phyloP scores from a whole-genome alignment of 2,329 filamentous ascomycete genomes.

The Aureobasidium melanogenum region DNA sequence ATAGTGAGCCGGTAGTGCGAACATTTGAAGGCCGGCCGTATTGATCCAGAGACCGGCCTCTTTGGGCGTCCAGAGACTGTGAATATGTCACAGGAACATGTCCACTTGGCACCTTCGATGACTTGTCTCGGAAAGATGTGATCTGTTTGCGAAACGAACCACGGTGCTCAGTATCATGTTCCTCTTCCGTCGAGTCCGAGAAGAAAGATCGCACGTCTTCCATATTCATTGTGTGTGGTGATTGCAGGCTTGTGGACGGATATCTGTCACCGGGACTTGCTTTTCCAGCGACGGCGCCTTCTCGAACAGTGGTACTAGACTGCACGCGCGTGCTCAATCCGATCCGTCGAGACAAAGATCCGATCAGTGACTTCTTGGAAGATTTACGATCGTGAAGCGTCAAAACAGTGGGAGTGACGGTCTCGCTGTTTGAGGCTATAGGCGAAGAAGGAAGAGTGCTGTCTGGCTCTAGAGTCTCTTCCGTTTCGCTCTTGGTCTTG shows the following conservation, averaged over 20 bases:
- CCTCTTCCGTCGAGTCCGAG: constrained; percentile 31
- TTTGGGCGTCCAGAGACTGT: constrained; percentile 16
- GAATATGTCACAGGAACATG: constrained; percentile 15
- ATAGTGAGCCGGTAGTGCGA: neutral
- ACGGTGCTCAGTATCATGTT: constrained; percentile 16
- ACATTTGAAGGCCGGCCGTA: constrained; percentile 22
- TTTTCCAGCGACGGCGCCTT: constrained; percentile 2
- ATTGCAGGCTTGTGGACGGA: constrained; percentile 37
- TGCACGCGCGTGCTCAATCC: constrained; percentile 17
- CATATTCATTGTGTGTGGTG: constrained; percentile 31
- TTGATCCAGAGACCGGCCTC: constrained; percentile 19
- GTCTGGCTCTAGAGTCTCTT: constrained; percentile 4
- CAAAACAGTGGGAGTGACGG: constrained; percentile 14
- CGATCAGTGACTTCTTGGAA: constrained; percentile 28
- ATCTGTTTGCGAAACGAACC: constrained; percentile 28
- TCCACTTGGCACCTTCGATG: constrained; percentile 15
- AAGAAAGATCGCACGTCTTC: constrained; percentile 36
- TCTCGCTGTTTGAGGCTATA: constrained; percentile 3
- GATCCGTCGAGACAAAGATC: constrained; percentile 27
- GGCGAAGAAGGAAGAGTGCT: constrained; percentile 12
- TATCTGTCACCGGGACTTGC: constrained; percentile 36
- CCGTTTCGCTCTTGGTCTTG: neutral
- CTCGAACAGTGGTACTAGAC: neutral
- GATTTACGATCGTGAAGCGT: constrained; percentile 24
- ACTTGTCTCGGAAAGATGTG: constrained; percentile 21